phyloP scores from a whole-genome alignment of 2,329 filamentous ascomycete species.

The Cladosporium sp. region DNA sequence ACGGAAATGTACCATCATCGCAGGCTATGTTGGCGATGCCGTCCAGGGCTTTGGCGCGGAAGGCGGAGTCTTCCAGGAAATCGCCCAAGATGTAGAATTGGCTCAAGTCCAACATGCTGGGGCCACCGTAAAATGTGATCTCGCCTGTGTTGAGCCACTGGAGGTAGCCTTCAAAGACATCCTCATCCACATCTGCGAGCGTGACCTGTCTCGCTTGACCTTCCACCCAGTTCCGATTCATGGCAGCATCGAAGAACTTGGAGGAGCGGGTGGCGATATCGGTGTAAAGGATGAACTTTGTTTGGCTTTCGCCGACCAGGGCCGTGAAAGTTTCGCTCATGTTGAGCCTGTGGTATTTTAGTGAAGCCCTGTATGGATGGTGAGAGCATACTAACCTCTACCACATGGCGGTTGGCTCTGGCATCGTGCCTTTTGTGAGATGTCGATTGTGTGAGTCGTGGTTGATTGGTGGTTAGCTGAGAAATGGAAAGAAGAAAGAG shows the following conservation, averaged over 20 bases:
- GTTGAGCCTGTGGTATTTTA: not conserved
- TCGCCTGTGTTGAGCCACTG: slow-evolving; percentile 19
- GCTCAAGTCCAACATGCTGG: not conserved
- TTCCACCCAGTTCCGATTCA: slow-evolving; percentile 15
- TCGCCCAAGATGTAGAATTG: not conserved
- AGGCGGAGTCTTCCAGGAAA: not conserved
- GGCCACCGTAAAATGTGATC: not conserved
- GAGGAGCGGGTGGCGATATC: slow-evolving; percentile 1
- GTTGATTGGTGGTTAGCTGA: not conserved
- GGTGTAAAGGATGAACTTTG: not conserved
- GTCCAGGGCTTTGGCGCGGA: not conserved
- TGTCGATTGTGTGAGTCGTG: not conserved
- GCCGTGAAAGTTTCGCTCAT: not conserved
- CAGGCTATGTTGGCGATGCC: not conserved
- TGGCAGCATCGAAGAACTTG: slow-evolving; percentile 16
- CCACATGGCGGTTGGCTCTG: not conserved
- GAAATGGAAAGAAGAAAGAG: not conserved
- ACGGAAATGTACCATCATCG: not conserved
- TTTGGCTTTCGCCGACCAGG: not conserved
- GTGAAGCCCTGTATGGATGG: not conserved
- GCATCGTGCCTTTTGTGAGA: not conserved
- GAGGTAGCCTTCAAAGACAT: slow-evolving; percentile 17
- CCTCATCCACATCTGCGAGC: slow-evolving; percentile 11
- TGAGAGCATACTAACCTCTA: not conserved
- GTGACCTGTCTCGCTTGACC: slow-evolving; percentile 3